A percentile compares a stretch with the other conserved stretches of the same genome.
Evolutionary conservation across 208 protist genomes (phyloP).

Genomic region (Endotrypanum monterogeii): DNA sequence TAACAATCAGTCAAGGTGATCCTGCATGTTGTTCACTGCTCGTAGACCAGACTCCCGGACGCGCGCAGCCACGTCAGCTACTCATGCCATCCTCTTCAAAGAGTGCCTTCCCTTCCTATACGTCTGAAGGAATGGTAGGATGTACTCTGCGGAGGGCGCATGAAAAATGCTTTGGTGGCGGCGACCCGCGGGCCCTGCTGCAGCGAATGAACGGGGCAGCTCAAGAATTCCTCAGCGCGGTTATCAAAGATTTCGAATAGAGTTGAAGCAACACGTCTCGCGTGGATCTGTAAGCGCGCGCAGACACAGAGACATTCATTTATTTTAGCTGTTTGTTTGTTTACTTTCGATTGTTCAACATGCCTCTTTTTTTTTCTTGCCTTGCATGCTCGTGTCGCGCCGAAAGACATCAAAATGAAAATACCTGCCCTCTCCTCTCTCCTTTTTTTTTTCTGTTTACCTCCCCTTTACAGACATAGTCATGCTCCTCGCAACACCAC

Average conservation of each 20-base stretch:
- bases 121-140: constrained; percentile 55
- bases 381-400: too few species aligned
- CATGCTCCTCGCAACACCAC: too few species aligned
- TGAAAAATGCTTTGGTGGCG: constrained; percentile 40
- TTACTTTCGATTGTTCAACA: too few species aligned
- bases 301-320: too few species aligned
- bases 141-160: constrained; percentile 38
- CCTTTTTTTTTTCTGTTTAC: too few species aligned
- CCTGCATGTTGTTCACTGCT: constrained; percentile 36
- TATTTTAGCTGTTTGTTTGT: neutral
- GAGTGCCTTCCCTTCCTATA: constrained; percentile 39
- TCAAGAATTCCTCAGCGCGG: constrained; percentile 32
- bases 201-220: constrained; percentile 35
- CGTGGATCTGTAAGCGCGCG: neutral
- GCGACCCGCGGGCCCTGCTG: constrained; percentile 37
- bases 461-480: too few species aligned
- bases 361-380: too few species aligned
- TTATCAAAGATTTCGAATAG: constrained; percentile 20
- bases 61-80: constrained; percentile 42
- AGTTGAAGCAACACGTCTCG: constrained; percentile 2
- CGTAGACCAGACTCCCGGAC: constrained; percentile 45
- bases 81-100: constrained; percentile 41
- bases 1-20: constrained; percentile 71
- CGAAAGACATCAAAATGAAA: too few species aligned
- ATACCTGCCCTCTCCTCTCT: too few species aligned